These are phyloP conservation scores for Boletus chippewaensis DNA, from an alignment of 1,284 basidiomycete genomes.

Conservation along the genomic window DNA sequence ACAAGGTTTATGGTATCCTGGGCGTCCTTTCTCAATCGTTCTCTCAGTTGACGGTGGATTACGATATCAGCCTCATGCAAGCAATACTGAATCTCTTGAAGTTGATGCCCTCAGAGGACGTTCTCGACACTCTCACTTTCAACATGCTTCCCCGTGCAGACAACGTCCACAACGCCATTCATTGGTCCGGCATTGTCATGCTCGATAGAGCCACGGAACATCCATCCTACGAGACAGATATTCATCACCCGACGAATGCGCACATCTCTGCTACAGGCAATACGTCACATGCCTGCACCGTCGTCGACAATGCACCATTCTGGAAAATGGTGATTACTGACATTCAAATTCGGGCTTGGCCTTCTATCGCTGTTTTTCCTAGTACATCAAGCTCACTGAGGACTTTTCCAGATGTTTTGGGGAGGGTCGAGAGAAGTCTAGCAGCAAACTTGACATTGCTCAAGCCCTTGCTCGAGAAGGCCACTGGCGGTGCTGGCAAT, in stretches of 20 bases:
- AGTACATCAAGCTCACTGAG: neutral
- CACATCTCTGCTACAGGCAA: neutral
- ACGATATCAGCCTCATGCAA: neutral
- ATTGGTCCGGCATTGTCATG: conserved; percentile 12
- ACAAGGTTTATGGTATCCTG: conserved; percentile 11
- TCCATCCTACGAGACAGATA: conserved; percentile 11
- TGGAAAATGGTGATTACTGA: neutral
- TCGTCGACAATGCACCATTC: neutral
- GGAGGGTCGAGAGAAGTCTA: conserved; percentile 2
- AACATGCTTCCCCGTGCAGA: conserved; percentile 3
- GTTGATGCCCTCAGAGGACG: conserved; percentile 5
- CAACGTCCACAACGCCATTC: neutral
- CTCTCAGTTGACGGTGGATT: neutral
- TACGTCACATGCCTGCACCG: neutral
- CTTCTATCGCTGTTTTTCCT: neutral
- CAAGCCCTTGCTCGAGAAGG: conserved; percentile 4
- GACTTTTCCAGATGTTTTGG: conserved; percentile 4
- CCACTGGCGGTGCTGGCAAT: no score
- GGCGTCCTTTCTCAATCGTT: neutral
- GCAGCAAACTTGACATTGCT: neutral
- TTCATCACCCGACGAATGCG: conserved; percentile 2
- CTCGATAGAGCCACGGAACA: conserved; percentile 4
- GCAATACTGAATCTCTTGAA: conserved; percentile 7
- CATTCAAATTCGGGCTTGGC: neutral
- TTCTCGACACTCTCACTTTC: conserved; percentile 11